Conservation (phyloP, 176 grass and related monocot genomes). For the Aegilops longissima region DNA sequence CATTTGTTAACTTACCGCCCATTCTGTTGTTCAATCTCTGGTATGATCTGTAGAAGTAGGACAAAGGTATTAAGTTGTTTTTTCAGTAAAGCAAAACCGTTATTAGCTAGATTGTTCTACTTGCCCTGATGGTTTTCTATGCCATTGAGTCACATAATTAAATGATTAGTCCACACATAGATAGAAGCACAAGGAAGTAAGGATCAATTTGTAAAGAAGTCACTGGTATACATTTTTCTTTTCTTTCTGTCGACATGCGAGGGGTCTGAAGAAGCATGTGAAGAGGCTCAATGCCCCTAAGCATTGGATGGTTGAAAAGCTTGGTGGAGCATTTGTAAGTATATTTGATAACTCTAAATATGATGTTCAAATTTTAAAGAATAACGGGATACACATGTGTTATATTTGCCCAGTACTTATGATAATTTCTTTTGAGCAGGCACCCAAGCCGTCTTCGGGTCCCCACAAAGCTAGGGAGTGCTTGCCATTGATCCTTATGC, state of each 20-base stretch:
- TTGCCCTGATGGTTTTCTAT: not conserved
- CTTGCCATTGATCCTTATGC: not conserved
- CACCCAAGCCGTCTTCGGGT: not conserved
- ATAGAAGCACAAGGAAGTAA: not conserved
- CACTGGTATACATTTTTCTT: not conserved
- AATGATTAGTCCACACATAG: not conserved
- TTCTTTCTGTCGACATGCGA: not conserved
- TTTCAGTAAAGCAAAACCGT: too few species aligned
- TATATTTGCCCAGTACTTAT: not conserved
- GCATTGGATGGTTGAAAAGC: not conserved
- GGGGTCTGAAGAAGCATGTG: not conserved
- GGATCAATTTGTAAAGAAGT: not conserved
- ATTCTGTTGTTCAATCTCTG: not conserved
- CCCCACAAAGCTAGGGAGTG: slow-evolving; percentile 7
- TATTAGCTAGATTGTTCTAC: not conserved
- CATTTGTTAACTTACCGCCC: not conserved
- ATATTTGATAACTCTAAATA: not conserved
- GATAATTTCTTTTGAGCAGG: not conserved
- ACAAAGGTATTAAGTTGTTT: too few species aligned
- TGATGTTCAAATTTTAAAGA: not conserved
- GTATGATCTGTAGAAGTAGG: not conserved
- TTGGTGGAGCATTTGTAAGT: slow-evolving; percentile 1
- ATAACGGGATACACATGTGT: not conserved
- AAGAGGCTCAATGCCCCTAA: not conserved
- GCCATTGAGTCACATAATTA: not conserved